Base-by-base conservation (phyloP, 345 rosid species). In the Moricandia moricandioides region DNA sequence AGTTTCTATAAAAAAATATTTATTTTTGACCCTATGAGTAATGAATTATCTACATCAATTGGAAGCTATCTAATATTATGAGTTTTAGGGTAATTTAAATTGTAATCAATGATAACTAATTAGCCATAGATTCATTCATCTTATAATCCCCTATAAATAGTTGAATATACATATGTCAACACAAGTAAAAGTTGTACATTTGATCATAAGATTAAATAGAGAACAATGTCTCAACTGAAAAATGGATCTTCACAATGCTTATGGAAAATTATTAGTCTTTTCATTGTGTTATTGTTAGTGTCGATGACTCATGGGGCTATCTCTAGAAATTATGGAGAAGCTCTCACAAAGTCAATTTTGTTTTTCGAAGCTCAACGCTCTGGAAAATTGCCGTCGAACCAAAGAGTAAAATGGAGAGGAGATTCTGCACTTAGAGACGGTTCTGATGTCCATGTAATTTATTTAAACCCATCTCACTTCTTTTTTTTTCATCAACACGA, bases 361-460 rank as follows among this genome's bases (percentile, higher is more conserved):
- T 91, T 80, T 77, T 91, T 82, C 26, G 92, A 91, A 79, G 94
- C 89, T 79, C 95, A 89, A 80, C 84, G 97, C 24, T 88, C 91
- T 1, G 97, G 95, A 8, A 80, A 80, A 54, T 79, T 91, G 71
- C 97, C 97, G 13, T 27, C 74, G 2, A 30, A 80, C 76, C 92
- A 88, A 64, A 83, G 89, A 69, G 87, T 89, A 29, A 21, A 6
- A 3, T 89, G 97, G 97, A 86, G 95, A 56, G 82, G 84, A 17
- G 78, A 88, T 81, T 91, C 91, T 43, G 92, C 83, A 12, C 86
- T 91, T 4, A 63, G 82, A 60, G 97, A 91, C 40, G 91, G 95
- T 60, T 71, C 78, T 18, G 87, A 83, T 49, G 65, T 59, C 12
- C 47, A 80, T 47, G 85, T 86, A 77, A 77, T 9, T 54, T n/a